Conservation (phyloP, 352 stramenopile genomes). For the Globisporangium splendens region DNA sequence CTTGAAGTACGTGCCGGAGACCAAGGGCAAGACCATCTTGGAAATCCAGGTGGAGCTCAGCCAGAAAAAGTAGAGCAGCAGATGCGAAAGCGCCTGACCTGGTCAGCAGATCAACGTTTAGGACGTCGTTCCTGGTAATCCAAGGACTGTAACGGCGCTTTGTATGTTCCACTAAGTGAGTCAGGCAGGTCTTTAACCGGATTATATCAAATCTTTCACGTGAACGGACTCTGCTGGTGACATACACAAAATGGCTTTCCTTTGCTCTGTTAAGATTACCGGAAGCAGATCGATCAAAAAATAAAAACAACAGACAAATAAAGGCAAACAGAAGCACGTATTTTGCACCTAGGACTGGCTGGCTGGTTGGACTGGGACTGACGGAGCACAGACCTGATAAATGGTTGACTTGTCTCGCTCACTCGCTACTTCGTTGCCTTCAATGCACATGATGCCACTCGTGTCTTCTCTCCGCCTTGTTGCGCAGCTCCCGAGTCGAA, state of each 20-base stretch:
- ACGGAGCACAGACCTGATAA: neutral
- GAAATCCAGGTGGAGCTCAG: constrained; percentile 66
- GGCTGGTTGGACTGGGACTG: neutral
- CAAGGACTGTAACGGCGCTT: too few species aligned
- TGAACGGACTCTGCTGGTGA: too few species aligned
- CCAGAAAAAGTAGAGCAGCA: constrained; percentile 18
- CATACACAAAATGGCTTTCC: neutral
- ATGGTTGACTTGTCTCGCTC: neutral
- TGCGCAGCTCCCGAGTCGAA: neutral
- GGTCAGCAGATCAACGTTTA: too few species aligned
- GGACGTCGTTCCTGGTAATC: too few species aligned
- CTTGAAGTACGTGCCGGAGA: constrained; percentile 87
- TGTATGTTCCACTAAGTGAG: too few species aligned
- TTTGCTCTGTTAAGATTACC: neutral
- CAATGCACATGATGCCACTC: neutral
- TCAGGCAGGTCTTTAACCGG: too few species aligned
- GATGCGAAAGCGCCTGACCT: neutral
- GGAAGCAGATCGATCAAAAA: constrained; percentile 4
- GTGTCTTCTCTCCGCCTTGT: neutral
- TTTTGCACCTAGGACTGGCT: constrained; percentile 10
- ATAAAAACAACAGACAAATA: constrained; percentile 11
- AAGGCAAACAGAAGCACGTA: constrained; percentile 11
- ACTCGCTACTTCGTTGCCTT: neutral
- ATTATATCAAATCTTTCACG: too few species aligned
- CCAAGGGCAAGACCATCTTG: constrained; percentile 80